These are phyloP conservation scores for Fusarium staphyleae DNA, from an alignment of 2,329 filamentous ascomycete species.

Conservation along the genomic window DNA sequence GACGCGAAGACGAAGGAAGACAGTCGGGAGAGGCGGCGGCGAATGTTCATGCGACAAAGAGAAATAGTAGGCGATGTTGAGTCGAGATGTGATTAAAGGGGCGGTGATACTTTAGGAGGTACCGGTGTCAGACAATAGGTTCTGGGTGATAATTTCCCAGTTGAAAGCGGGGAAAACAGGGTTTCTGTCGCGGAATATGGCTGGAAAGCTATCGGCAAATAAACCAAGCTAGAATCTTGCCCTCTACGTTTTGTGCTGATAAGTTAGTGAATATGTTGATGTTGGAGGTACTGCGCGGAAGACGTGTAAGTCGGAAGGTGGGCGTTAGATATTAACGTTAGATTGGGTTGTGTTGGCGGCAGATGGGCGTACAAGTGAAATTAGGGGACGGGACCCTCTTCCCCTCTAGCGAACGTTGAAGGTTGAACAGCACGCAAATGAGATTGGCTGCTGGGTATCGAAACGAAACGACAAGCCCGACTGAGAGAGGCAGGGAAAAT, in stretches of 20 bases:
- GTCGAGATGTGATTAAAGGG: slow-evolving; percentile 27
- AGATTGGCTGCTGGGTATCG: slow-evolving; percentile 27
- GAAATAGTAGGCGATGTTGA: slow-evolving; percentile 22
- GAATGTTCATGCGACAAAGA: slow-evolving; percentile 20
- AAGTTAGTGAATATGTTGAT: slow-evolving; percentile 10
- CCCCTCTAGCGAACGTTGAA: slow-evolving; percentile 22
- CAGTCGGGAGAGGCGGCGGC: slow-evolving; percentile 13
- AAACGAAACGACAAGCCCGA: slow-evolving; percentile 26
- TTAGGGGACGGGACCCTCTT: slow-evolving; percentile 35
- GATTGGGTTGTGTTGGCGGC: slow-evolving; percentile 20
- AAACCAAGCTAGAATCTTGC: slow-evolving; percentile 1
- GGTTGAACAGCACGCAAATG: slow-evolving; percentile 8
- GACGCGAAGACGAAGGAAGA: slow-evolving; percentile 9
- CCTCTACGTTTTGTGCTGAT: slow-evolving; percentile 4
- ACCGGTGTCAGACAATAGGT: slow-evolving; percentile 4
- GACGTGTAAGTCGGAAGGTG: slow-evolving; percentile 38
- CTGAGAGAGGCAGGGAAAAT: slow-evolving; percentile 2
- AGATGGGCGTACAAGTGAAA: slow-evolving; percentile 33
- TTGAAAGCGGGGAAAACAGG: slow-evolving; percentile 20
- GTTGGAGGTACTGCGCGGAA: slow-evolving; percentile 13
- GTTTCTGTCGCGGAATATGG: slow-evolving; percentile 13
- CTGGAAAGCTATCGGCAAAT: slow-evolving; percentile 10
- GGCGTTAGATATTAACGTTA: slow-evolving; percentile 27
- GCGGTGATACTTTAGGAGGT: slow-evolving; percentile 16
- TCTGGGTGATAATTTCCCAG: slow-evolving; percentile 27